Evolutionary conservation across 768 basidiomycete species (phyloP).

Genomic region (Epithele typhae): DNA sequence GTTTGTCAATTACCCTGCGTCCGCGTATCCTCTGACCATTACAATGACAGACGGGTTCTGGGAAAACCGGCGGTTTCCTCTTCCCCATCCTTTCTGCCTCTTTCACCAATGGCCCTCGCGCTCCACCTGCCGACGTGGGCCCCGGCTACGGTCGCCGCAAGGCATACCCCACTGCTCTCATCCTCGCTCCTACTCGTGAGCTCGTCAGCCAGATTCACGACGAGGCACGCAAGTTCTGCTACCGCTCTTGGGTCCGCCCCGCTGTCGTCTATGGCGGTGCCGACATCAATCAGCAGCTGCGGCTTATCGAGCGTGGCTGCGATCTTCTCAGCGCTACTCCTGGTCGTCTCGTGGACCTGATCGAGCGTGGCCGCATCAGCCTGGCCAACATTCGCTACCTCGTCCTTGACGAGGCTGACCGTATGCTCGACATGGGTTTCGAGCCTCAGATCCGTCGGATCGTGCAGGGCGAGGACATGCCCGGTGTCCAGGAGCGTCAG

Average conservation of each 20-base stretch:
- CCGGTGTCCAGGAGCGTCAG: conserved; percentile 84
- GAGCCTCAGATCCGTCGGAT: conserved; percentile 98
- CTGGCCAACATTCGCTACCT: conserved; percentile 96
- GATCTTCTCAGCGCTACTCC: conserved; percentile 97
- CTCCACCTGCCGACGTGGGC: conserved; percentile 54
- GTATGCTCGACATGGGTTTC: conserved; percentile 99
- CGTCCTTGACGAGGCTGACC: conserved; percentile 98
- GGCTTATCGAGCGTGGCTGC: conserved; percentile 92
- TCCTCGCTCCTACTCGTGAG: conserved; percentile 97
- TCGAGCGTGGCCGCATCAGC: conserved; percentile 96
- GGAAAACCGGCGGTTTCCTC: conserved; percentile 98
- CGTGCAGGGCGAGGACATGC: conserved; percentile 98
- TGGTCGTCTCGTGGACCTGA: conserved; percentile 96
- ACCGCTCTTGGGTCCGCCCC: conserved; percentile 98
- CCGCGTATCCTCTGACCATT: conserved; percentile 15
- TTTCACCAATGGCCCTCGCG: conserved; percentile 75
- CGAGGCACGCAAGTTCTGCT: conserved; percentile 97
- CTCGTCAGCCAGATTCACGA: conserved; percentile 99
- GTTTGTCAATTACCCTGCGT: conserved; percentile 20
- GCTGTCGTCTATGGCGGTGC: conserved; percentile 99
- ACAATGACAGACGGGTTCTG: conserved; percentile 90
- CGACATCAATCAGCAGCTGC: conserved; percentile 93
- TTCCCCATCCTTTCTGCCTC: conserved; percentile 98
- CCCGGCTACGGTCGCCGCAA: conserved; percentile 72
- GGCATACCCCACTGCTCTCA: conserved; percentile 95